Base-by-base conservation (phyloP, 1,284 basidiomycete species). In the Moniliophthora roreri region DNA sequence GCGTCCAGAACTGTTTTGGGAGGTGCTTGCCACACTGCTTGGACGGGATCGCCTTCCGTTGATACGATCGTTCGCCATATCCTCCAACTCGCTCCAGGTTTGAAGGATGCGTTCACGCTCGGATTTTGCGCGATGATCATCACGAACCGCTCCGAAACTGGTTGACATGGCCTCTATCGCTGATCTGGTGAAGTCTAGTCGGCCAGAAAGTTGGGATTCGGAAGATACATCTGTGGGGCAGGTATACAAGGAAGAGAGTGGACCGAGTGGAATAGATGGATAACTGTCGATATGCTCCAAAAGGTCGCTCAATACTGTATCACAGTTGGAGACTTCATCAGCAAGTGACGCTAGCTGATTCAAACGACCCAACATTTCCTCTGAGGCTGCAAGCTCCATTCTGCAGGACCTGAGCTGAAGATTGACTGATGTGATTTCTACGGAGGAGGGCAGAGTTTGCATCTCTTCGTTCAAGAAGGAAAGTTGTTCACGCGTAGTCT, bases 251-350 rank as follows among this genome's bases (percentile, higher is more conserved):
- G 83, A 81, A 2, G 78, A 74, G 26, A 85, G 66, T 7, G 74
- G 65, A n/a, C 78, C 77, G 32, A 73, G 60, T 4, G 87, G 85
- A 21, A 74, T 62, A 15, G 78, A 74, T 11, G 88, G 86, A 62
- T 82, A 89, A 60, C 84, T 86, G 66, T 93, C 91, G 52, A 92
- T 78, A 61, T 91, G 88, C 61, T 92, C 88, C 48, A 93, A 70
- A 7, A 93, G 74, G 63, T 92, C 88, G 62, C 91, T 93, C 37
- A 93, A 73, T 16, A 84, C 80, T n/a, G 76, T 70, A 63, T 93
- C 91, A 59, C 88, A 91, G 15, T 67, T 65, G 23, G 73, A 72
- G 9, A 87, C 65, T 24, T 72, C 65, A 23, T 75, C 67, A 1
- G 74, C 68, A 50, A 92, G 70, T 16, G 73, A 69, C 4, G 77